These are phyloP conservation scores for Eucalyptus curtisii DNA, from an alignment of 345 rosid genomes.

Conservation along the genomic window DNA sequence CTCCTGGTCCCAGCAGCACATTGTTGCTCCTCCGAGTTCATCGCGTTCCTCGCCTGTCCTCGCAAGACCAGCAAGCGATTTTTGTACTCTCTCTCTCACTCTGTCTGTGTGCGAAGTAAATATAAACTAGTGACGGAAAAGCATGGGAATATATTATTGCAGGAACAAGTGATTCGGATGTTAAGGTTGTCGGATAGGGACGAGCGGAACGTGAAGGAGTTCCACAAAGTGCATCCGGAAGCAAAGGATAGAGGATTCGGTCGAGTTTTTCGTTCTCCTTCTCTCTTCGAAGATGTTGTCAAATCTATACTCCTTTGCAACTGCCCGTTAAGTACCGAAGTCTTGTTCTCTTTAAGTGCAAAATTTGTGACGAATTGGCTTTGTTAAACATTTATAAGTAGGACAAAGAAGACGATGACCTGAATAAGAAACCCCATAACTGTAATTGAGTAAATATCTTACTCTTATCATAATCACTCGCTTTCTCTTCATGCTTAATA, in stretches of 20 bases:
- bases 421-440: background rate
- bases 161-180: slow-evolving; percentile 37
- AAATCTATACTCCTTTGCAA: slow-evolving; percentile 39
- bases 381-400: background rate
- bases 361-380: background rate
- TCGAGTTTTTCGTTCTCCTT: slow-evolving; percentile 35
- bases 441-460: background rate
- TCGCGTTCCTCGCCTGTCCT: background rate
- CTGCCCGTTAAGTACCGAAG: slow-evolving; percentile 1
- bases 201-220: slow-evolving; percentile 9
- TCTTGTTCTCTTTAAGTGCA: background rate
- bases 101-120: background rate
- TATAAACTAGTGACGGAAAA: background rate
- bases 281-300: slow-evolving; percentile 40
- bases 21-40: background rate
- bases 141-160: background rate
- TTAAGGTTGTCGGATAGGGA: slow-evolving; percentile 24
- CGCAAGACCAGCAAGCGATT: slow-evolving; percentile 4
- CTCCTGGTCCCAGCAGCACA: background rate
- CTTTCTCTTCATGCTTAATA: background rate
- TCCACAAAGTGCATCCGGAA: slow-evolving; percentile 15
- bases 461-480: background rate
- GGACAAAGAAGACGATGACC: background rate
- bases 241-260: slow-evolving; percentile 30
- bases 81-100: background rate